Conservation (phyloP, 371 early-diverging fungal genomes). For the Mucor racemosus region DNA sequence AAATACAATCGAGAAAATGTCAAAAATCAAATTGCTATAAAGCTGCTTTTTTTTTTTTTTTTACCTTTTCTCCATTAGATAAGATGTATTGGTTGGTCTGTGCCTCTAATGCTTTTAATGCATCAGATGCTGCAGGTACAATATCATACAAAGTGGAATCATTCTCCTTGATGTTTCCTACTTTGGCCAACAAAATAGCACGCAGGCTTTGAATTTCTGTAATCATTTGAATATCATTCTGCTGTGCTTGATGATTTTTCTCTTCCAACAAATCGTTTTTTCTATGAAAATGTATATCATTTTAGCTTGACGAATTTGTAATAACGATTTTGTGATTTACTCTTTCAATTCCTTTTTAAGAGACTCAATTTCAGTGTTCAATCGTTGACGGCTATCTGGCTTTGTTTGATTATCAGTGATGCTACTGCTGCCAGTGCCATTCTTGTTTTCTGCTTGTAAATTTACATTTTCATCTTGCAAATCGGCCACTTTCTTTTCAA, state of each 20-base stretch:
- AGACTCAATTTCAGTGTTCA: conserved; percentile 27
- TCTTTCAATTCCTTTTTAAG: conserved; percentile 33
- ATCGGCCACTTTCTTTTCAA: conserved; percentile 61
- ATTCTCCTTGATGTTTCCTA: conserved; percentile 38
- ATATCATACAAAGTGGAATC: conserved; percentile 10
- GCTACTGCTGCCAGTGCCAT: background rate
- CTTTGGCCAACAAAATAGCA: conserved; percentile 46
- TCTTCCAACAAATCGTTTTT: conserved; percentile 37
- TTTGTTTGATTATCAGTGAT: background rate
- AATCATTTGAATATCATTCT: conserved; percentile 36
- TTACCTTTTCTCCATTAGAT: conserved; percentile 31
- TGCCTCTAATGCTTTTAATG: conserved; percentile 42
- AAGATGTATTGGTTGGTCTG: conserved; percentile 43
- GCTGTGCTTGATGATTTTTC: conserved; percentile 33
- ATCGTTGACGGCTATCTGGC: background rate
- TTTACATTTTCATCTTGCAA: conserved; percentile 49
- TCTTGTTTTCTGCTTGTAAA: conserved; percentile 20
- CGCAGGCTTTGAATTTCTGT: conserved; percentile 50
- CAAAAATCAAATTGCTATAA: background rate
- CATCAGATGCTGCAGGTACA: conserved; percentile 32
- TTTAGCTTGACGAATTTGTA: background rate
- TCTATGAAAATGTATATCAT: conserved; percentile 18
- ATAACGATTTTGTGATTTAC: conserved; percentile 25
- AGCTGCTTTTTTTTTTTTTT: background rate
- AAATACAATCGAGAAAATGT: too few relatives aligned